Percentiles rank a stretch among this genome's conserved stretches.
These are phyloP conservation scores for Xylariaceae sp. DNA, from an alignment of 2,329 filamentous ascomycete genomes.

Conservation along the genomic window DNA sequence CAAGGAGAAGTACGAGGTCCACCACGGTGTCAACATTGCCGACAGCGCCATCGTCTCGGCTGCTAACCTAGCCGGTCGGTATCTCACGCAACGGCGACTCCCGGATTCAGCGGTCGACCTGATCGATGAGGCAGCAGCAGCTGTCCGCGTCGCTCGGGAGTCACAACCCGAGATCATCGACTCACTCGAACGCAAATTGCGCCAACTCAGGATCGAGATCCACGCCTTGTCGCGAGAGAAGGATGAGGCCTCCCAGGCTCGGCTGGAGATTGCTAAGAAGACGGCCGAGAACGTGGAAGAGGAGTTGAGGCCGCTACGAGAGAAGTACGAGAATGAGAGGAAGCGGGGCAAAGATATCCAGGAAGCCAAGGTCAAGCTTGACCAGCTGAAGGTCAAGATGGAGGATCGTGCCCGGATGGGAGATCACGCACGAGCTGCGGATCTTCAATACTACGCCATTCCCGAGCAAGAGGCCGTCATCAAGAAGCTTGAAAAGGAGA, in stretches of 20 bases:
- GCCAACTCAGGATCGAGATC: constrained; percentile 95
- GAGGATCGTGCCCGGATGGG: constrained; percentile 86
- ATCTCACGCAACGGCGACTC: constrained; percentile 82
- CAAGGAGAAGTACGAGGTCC: constrained; percentile 96
- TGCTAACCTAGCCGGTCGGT: constrained; percentile 85
- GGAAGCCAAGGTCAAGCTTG: constrained; percentile 89
- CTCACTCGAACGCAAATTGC: constrained; percentile 80
- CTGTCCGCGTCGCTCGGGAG: constrained; percentile 91
- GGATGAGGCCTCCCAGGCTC: constrained; percentile 81
- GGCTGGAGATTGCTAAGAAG: constrained; percentile 74
- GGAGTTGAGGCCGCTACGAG: constrained; percentile 80
- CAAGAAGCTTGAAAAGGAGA: constrained; percentile 71
- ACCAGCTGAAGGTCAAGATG: constrained; percentile 81
- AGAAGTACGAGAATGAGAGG: constrained; percentile 95
- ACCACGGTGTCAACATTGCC: constrained; percentile 94
- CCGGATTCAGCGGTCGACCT: constrained; percentile 96
- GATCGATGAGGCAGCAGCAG: constrained; percentile 91
- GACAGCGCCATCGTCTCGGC: constrained; percentile 88
- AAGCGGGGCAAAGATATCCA: constrained; percentile 86
- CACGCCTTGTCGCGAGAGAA: constrained; percentile 90
- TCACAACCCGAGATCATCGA: constrained; percentile 95
- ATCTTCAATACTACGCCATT: constrained; percentile 95
- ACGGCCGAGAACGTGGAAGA: constrained; percentile 93
- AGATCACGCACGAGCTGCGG: constrained; percentile 80
- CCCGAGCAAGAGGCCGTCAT: constrained; percentile 83